Base-by-base conservation (phyloP, 108 stramenopile species). In the Skeletonema menzelii region DNA sequence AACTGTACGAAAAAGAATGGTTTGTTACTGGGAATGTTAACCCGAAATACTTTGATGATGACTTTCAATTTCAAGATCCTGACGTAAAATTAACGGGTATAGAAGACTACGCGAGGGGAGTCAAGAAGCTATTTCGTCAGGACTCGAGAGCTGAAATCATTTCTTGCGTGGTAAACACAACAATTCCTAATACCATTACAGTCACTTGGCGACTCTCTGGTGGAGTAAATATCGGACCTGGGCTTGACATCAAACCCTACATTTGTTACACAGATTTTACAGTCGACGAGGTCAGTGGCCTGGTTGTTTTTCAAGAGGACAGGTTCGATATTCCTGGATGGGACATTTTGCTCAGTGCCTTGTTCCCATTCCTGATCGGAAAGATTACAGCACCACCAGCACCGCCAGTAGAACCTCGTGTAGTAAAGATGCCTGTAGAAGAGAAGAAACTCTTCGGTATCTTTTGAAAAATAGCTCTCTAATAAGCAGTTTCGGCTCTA, bases 1-100 rank as follows among this genome's bases (percentile, higher is more conserved):
- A 90, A 53, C 74, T 92, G 24, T 72, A 72, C 59, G 85, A 90
- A 27, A 87, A 77, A 37, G 94, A 95, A 63, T 95, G 94, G 94
- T 95, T 95, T 71, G 94, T 95, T 24, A 91, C 94, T 1, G 94
- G 94, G 24, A 79, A 81, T 19, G 90, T 92, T 5, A 91, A 89
- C 75, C 91, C 91, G 19, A 65, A 62, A 1, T 89, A 87, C 61
- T 95, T 95, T 70, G 66, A 82, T 5, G 92, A 91, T 15, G 44
- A 44, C 11, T 95, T 95, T 82, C 65, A 78, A 53, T 95, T 95
- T 79, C 82, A 90, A 69, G 95, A 95, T 81, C 95, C 95, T 1
- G 91, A 95, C 67, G 95, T 95, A 0, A 82, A 88, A 27, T 42
- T 95, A 6, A 73, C 73, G 8, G 92, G 95, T 1, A 83, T 93